Evolutionary conservation across 148 eudicot genomes (phyloP), one percentile per base, ranked within the genome.

Genomic region (Chenopodium suecicum): DNA sequence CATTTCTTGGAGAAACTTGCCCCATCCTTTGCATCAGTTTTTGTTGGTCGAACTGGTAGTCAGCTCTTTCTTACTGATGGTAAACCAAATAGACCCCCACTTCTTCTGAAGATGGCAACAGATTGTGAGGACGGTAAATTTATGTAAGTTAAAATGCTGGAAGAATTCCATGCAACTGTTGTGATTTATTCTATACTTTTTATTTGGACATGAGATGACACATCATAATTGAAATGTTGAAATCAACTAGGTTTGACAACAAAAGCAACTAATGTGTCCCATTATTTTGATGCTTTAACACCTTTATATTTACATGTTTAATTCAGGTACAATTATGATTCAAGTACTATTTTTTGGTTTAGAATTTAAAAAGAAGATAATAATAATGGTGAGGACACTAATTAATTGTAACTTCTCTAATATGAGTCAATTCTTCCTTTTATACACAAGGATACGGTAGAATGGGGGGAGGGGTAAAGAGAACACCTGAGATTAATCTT

Each of bases 21-120:
- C 88, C 91, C 89, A 73, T 91, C 95, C 10, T 27, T 96, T 75
- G 99, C 98, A 60, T 87, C 94, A 52, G 73, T 91, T 82, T 86
- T 96, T 67, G 92, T 89, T 85, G 97, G 99, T 72, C 97, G 91
- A 83, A 94, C 98, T 63, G 99, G 99, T 75, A 94, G 94, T 67
- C 99, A 96, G 86, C 89, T 96, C 48, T 96, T 94, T 82, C 95
- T 96, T 72, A 96, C 98, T 74, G 99, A 96, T 88, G 98, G 97
- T 58, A 89, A 90, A 85, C 85, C 99, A 73, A 75, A 88, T 74
- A 90, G 83, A 85, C 93, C 99, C 48, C 99, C 99, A 65, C 97
- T 96, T 80, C 92, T 96, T 77, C 76, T 96, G 58, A 87, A 94
- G 81, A 96, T 96, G 99, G 88, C 99, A 73, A 89, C 95, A 12